phyloP scores from a whole-genome alignment of 2,329 filamentous ascomycete genomes.

The Teratosphaeria pseudoeucalypti region DNA sequence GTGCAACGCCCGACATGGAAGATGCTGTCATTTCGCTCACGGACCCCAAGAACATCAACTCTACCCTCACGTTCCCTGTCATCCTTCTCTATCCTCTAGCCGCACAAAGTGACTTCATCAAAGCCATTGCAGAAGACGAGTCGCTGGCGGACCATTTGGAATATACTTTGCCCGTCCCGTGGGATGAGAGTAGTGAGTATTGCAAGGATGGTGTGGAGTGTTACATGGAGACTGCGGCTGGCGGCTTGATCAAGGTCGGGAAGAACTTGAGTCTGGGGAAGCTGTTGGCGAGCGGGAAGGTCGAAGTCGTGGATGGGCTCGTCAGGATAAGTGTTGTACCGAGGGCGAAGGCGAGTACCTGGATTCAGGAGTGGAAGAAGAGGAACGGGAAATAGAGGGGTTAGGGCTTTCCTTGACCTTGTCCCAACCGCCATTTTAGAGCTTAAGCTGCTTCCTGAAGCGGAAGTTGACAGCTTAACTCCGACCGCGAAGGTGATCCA shows the following conservation, averaged over 20 bases:
- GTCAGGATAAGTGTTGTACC: slow-evolving; percentile 77
- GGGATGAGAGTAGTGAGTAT: slow-evolving; percentile 66
- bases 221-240: slow-evolving; percentile 72
- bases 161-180: slow-evolving; percentile 81
- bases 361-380: slow-evolving; percentile 76
- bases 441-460: neutral
- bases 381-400: slow-evolving; percentile 37
- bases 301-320: slow-evolving; percentile 80
- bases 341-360: slow-evolving; percentile 55
- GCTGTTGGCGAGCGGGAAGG: slow-evolving; percentile 62
- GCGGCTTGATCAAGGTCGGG: slow-evolving; percentile 79
- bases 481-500: neutral
- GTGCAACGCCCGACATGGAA: slow-evolving; percentile 73
- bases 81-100: slow-evolving; percentile 77
- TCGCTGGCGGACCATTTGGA: slow-evolving; percentile 64
- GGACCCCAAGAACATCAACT: slow-evolving; percentile 62
- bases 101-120: slow-evolving; percentile 81
- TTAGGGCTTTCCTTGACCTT: neutral
- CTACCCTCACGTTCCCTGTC: slow-evolving; percentile 63
- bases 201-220: slow-evolving; percentile 60
- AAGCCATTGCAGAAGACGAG: slow-evolving; percentile 70
- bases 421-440: neutral
- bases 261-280: slow-evolving; percentile 71
- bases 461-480: neutral
- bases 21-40: slow-evolving; percentile 64